Evolutionary conservation across 768 basidiomycete genomes (phyloP).

Genomic region (Calvatia gigantea): DNA sequence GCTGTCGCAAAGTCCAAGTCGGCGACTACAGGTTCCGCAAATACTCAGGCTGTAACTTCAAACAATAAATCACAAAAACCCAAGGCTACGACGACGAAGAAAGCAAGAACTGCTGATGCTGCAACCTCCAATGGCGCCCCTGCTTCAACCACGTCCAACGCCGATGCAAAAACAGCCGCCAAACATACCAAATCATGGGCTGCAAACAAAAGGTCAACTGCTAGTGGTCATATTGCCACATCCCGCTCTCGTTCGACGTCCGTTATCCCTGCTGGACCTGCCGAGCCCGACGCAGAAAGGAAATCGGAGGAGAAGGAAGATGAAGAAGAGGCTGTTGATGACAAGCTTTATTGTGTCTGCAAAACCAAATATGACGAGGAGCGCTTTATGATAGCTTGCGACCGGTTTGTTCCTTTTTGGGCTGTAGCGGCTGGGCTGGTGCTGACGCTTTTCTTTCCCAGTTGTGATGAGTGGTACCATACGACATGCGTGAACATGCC

Average conservation of each 20-base stretch:
- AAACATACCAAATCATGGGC: slow-evolving; percentile 14
- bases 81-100: slow-evolving; percentile 1
- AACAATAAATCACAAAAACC: slow-evolving; percentile 6
- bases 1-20: slow-evolving; percentile 19
- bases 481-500: slow-evolving; percentile 80
- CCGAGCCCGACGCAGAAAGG: slow-evolving; percentile 33
- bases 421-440: neutral
- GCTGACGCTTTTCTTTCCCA: slow-evolving; percentile 22
- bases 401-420: slow-evolving; percentile 63
- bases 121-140: slow-evolving; percentile 14
- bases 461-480: slow-evolving; percentile 96
- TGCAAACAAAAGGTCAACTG: slow-evolving; percentile 14
- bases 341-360: slow-evolving; percentile 83
- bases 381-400: slow-evolving; percentile 89
- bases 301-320: slow-evolving; percentile 41
- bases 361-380: slow-evolving; percentile 86
- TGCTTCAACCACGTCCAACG: slow-evolving; percentile 9
- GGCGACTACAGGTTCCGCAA: slow-evolving; percentile 17
- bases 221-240: slow-evolving; percentile 23
- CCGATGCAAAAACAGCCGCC: slow-evolving; percentile 24
- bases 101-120: neutral
- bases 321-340: slow-evolving; percentile 53
- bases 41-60: slow-evolving; percentile 15
- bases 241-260: slow-evolving; percentile 71
- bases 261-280: slow-evolving; percentile 48